phyloP scores from a whole-genome alignment of 169 alveolate genomes.

The Eimeria mitis region DNA sequence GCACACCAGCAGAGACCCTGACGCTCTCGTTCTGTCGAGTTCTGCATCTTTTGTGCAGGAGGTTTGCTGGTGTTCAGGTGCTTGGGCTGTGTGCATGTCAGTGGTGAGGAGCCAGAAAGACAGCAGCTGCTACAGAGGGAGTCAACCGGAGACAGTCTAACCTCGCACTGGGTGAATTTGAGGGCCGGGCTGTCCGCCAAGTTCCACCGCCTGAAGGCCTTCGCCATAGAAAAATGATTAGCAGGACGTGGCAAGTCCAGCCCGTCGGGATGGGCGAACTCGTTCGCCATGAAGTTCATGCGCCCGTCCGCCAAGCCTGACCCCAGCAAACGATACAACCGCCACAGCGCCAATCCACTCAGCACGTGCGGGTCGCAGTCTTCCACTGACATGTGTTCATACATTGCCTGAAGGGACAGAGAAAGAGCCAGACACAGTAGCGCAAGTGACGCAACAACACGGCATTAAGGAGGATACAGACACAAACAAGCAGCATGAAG shows the following conservation, averaged over 20 bases:
- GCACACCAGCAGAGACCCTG: background rate
- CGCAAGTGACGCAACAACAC: background rate
- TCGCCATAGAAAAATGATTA: conserved; percentile 87
- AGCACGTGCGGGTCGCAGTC: conserved; percentile 85
- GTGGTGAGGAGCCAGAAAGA: background rate
- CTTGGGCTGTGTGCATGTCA: background rate
- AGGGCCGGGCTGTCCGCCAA: conserved; percentile 88
- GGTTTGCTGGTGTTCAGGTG: background rate
- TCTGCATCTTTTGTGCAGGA: background rate
- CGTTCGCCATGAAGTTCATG: conserved; percentile 89
- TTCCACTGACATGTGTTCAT: conserved; percentile 87
- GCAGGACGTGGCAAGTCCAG: conserved; percentile 90
- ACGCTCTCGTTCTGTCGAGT: background rate
- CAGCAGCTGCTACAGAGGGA: background rate
- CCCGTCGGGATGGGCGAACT: conserved; percentile 92
- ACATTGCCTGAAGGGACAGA: conserved; percentile 78
- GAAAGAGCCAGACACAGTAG: background rate
- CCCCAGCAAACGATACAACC: conserved; percentile 50
- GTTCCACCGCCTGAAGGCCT: conserved; percentile 89
- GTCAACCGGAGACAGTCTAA: background rate
- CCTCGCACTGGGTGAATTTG: conserved; percentile 86
- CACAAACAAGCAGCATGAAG: background rate
- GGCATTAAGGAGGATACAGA: background rate
- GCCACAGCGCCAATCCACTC: conserved; percentile 85
- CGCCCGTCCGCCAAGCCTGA: conserved; percentile 88